Conservation (phyloP, 2,329 filamentous ascomycete genomes). For the Huntiella bhutanensis region DNA sequence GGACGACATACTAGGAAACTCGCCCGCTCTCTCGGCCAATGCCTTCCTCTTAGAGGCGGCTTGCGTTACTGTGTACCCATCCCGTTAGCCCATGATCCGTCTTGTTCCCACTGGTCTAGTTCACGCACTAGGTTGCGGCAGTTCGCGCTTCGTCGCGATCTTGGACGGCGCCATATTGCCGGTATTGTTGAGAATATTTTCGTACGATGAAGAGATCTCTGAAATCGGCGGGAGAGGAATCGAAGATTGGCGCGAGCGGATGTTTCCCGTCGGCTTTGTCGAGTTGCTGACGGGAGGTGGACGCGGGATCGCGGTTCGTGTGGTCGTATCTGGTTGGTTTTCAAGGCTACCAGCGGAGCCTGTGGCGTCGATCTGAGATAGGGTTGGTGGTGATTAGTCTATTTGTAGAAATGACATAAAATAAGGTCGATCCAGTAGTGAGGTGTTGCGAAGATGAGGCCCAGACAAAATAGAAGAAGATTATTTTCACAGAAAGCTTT, state of each 20-base stretch:
- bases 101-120: not conserved
- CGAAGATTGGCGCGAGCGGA: slow-evolving; percentile 20
- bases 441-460: not conserved
- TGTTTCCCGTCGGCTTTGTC: not conserved
- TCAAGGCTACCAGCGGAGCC: too few species aligned
- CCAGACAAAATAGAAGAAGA: not conserved
- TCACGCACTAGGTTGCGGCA: slow-evolving; percentile 25
- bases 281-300: slow-evolving; percentile 3
- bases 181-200: slow-evolving; percentile 28
- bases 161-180: slow-evolving; percentile 18
- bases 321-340: not conserved
- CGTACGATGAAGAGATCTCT: slow-evolving; percentile 42
- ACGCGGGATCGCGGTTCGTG: slow-evolving; percentile 10
- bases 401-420: not conserved
- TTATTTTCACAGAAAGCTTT: too few species aligned
- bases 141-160: slow-evolving; percentile 31
- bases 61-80: slow-evolving; percentile 17
- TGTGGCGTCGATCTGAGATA: too few species aligned
- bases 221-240: not conserved
- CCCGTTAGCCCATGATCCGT: not conserved
- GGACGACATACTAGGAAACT: slow-evolving; percentile 25
- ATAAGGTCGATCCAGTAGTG: not conserved
- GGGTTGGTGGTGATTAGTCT: not conserved
- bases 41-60: slow-evolving; percentile 43
- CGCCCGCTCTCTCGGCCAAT: slow-evolving; percentile 33